Conservation (phyloP, 2,329 filamentous ascomycete species). For the Phymatotrichopsis omnivora region DNA sequence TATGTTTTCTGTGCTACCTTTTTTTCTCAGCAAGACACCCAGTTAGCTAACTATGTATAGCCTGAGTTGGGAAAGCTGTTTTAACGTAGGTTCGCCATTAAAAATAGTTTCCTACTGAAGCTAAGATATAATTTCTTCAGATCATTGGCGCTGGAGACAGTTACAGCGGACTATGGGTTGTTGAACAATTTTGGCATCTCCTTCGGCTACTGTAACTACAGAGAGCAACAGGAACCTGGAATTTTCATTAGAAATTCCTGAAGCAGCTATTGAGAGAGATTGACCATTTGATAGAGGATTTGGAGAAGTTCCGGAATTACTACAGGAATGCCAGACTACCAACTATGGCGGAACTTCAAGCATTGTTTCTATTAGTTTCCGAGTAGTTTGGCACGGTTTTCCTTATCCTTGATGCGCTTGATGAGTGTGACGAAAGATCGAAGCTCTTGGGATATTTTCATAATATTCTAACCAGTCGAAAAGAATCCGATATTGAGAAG, state of each 20-base stretch:
- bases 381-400: conserved; percentile 2
- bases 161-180: neutral
- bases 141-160: conserved; percentile 2
- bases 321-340: conserved; percentile 9
- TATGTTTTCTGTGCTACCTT: no score
- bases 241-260: conserved; percentile 6
- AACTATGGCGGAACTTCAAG: conserved; percentile 1
- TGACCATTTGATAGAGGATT: neutral
- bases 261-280: conserved; percentile 2
- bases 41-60: neutral
- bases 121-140: no score
- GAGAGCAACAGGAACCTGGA: neutral
- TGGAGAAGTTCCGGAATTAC: conserved; percentile 4
- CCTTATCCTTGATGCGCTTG: conserved; percentile 11
- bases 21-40: no score
- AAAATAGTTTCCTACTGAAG: neutral
- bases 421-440: conserved; percentile 13
- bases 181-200: neutral
- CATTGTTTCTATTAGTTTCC: conserved; percentile 5
- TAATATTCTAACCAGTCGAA: no score
- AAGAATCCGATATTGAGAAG: conserved; percentile 10
- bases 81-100: neutral
- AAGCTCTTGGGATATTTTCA: no score
- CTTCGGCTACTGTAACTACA: conserved; percentile 5
- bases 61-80: conserved; percentile 4